A percentile compares a stretch with the other conserved stretches of the same genome.
phyloP scores from a whole-genome alignment of 2,329 filamentous ascomycete genomes.

The Niveomyces coronatus region DNA sequence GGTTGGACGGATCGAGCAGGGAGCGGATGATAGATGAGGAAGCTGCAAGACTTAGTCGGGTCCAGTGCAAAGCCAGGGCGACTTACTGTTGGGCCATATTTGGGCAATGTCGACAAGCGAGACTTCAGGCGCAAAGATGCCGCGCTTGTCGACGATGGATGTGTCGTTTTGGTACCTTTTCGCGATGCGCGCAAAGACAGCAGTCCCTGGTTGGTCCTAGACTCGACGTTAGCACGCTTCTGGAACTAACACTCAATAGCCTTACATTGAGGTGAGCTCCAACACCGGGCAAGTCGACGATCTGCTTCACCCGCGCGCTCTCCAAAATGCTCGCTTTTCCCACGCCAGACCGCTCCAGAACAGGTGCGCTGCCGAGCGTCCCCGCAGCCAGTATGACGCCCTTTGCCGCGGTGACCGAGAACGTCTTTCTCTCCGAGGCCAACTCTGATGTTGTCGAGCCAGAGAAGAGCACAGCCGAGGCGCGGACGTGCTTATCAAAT shows the following conservation, averaged over 20 bases:
- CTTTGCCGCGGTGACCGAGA: constrained; percentile 4
- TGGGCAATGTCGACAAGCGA: constrained; percentile 15
- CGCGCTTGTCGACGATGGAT: constrained; percentile 12
- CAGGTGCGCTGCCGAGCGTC: constrained; percentile 12
- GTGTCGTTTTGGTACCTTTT: constrained; percentile 14
- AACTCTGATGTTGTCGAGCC: constrained; percentile 21
- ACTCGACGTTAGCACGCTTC: neutral
- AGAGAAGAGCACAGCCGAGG: constrained; percentile 7
- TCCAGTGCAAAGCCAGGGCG: neutral
- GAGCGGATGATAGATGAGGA: constrained; percentile 1
- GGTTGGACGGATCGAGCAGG: constrained; percentile 2
- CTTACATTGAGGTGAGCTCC: constrained; percentile 21
- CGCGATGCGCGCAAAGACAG: constrained; percentile 12
- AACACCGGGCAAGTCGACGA: constrained; percentile 45
- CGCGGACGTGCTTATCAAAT: constrained; percentile 15
- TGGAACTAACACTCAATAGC: neutral
- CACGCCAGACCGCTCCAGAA: constrained; percentile 46
- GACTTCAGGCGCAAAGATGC: constrained; percentile 15
- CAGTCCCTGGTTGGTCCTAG: constrained; percentile 15
- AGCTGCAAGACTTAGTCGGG: neutral
- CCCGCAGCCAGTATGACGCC: constrained; percentile 13
- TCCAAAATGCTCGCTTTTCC: constrained; percentile 37
- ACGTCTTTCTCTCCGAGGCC: constrained; percentile 36
- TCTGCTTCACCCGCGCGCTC: constrained; percentile 33
- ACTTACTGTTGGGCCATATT: constrained; percentile 11